A percentile compares a stretch with the other conserved stretches of the same genome.
Evolutionary conservation across 176 grass and related monocot species (phyloP).

Genomic region (Bromus sterilis): DNA sequence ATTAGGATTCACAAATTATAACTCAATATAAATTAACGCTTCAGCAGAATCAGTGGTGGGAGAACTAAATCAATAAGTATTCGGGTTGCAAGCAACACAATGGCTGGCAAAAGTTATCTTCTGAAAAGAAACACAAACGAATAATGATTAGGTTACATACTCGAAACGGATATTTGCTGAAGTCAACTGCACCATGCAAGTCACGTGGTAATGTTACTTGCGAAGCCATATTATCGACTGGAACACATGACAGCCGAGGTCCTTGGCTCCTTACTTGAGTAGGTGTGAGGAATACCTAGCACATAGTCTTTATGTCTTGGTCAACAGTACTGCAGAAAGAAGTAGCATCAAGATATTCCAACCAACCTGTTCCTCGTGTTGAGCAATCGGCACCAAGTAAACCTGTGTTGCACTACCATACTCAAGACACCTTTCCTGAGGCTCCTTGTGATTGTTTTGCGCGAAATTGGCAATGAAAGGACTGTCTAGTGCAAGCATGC

Average conservation of each 20-base stretch:
- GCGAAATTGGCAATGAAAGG: slow-evolving; percentile 69
- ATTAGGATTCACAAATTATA: slow-evolving; percentile 3
- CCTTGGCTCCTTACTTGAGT: slow-evolving; percentile 84
- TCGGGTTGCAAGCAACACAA: slow-evolving; percentile 4
- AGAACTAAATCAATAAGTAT: background rate
- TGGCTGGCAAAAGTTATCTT: slow-evolving; percentile 2
- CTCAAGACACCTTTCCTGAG: slow-evolving; percentile 84
- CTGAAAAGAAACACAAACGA: slow-evolving; percentile 3
- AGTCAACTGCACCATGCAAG: slow-evolving; percentile 76
- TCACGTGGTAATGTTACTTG: slow-evolving; percentile 77
- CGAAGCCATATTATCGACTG: slow-evolving; percentile 33
- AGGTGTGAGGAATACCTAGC: slow-evolving; percentile 72
- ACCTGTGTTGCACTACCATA: slow-evolving; percentile 86
- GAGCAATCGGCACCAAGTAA: slow-evolving; percentile 75
- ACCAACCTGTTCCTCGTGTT: slow-evolving; percentile 89
- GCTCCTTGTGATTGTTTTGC: slow-evolving; percentile 21
- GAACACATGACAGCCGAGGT: slow-evolving; percentile 28
- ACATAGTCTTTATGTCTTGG: slow-evolving; percentile 17
- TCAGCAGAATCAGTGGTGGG: slow-evolving; percentile 13
- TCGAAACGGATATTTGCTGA: slow-evolving; percentile 90
- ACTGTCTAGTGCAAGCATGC: slow-evolving; percentile 89
- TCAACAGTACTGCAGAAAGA: slow-evolving; percentile 19
- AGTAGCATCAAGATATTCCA: slow-evolving; percentile 10
- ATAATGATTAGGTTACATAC: slow-evolving; percentile 44
- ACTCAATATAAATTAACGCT: slow-evolving; percentile 17